A percentile compares a stretch with the other conserved stretches of the same genome.
Conservation (phyloP, 225 moss, liverwort and hornwort genomes). For the Marchantia polymorpha region DNA sequence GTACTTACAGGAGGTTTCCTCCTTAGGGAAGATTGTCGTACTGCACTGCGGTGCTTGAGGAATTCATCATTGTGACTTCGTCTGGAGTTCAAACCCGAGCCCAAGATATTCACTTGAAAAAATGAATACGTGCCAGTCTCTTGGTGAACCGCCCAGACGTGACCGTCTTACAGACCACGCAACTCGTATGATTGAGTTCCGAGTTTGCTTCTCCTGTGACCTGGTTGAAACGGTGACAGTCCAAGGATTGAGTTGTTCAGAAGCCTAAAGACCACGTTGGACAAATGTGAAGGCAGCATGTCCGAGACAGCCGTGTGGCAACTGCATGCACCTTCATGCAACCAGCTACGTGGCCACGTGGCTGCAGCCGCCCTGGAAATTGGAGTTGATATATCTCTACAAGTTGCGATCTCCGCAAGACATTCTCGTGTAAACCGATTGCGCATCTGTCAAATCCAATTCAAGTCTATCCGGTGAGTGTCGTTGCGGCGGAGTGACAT, state of each 20-base stretch:
- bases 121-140: no score
- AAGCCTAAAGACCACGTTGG: constrained; percentile 5
- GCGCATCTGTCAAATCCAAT: not conserved
- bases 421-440: not conserved
- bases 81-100: no score
- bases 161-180: no score
- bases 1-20: no score
- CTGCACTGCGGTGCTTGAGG: no score
- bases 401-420: not conserved
- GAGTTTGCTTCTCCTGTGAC: no score
- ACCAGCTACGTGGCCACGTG: not conserved
- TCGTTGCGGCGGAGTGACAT: not conserved
- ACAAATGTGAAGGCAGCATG: not conserved
- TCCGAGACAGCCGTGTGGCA: not conserved
- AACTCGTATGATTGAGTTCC: no score
- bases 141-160: no score
- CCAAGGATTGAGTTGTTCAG: not conserved
- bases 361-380: not conserved
- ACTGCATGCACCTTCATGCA: constrained; percentile 14
- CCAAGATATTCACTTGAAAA: no score
- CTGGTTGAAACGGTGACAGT: no score
- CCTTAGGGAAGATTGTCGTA: no score
- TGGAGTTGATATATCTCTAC: constrained; percentile 6
- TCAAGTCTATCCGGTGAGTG: not conserved
- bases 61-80: no score